A percentile compares a stretch with the other conserved stretches of the same genome.
phyloP scores from a whole-genome alignment of 2,329 filamentous ascomycete species.

The Parastagonospora avenae region DNA sequence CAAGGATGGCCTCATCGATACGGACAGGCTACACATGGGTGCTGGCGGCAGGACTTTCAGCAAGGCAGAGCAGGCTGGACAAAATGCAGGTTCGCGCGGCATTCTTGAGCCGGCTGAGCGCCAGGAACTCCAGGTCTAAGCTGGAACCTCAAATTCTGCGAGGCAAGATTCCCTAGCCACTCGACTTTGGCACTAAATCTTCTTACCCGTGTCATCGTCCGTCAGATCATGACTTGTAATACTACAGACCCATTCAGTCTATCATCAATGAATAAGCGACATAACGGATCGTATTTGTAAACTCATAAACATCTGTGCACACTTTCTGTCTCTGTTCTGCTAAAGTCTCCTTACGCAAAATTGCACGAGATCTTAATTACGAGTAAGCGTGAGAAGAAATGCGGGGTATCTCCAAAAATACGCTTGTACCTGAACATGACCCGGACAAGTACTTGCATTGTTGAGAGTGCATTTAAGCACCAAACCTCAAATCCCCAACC shows the following conservation, averaged over 20 bases:
- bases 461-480: neutral
- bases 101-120: conserved; percentile 31
- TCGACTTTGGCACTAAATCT: neutral
- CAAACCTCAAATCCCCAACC: neutral
- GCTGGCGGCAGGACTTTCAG: conserved; percentile 40
- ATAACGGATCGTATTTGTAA: neutral
- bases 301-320: neutral
- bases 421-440: neutral
- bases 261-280: neutral
- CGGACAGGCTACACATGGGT: conserved; percentile 38
- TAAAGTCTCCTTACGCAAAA: neutral
- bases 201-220: neutral
- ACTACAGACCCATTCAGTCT: neutral
- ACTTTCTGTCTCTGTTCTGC: no score
- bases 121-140: conserved; percentile 28
- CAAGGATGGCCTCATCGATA: conserved; percentile 40
- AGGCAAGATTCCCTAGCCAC: no score
- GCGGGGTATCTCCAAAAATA: conserved; percentile 2
- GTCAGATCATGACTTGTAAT: neutral
- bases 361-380: neutral
- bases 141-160: neutral
- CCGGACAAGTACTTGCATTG: no score
- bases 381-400: conserved; percentile 5
- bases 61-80: conserved; percentile 40
- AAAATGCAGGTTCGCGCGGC: conserved; percentile 22